These are phyloP conservation scores for Neofusicoccum ribis DNA, from an alignment of 2,329 filamentous ascomycete species.

Conservation along the genomic window DNA sequence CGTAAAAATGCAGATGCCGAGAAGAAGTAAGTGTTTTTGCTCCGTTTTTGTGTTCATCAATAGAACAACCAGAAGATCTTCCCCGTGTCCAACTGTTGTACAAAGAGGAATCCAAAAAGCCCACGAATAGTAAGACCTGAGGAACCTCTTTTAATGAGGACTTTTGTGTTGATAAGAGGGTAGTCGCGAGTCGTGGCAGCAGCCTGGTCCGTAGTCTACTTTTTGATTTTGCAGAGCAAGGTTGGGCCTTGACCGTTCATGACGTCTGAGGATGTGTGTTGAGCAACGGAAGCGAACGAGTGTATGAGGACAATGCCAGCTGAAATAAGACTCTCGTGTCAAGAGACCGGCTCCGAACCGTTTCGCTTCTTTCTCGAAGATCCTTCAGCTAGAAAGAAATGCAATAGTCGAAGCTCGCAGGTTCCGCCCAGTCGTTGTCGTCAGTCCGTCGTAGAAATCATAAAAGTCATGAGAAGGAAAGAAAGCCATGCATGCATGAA, in stretches of 20 bases:
- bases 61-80: not conserved
- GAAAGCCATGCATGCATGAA: not conserved
- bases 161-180: constrained; percentile 3
- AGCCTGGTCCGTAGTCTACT: constrained; percentile 2
- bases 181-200: not conserved
- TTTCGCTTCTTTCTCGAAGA: not conserved
- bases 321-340: constrained; percentile 3
- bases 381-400: not conserved
- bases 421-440: not conserved
- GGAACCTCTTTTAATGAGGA: not conserved
- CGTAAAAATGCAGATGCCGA: constrained; percentile 2
- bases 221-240: not conserved
- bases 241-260: not conserved
- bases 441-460: constrained; percentile 4
- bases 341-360: constrained; percentile 8
- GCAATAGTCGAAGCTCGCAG: constrained; percentile 4
- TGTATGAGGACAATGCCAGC: not conserved
- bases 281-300: not conserved
- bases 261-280: not conserved
- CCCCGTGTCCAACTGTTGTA: constrained; percentile 10
- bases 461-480: constrained; percentile 1
- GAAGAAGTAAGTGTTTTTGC: not conserved
- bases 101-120: constrained; percentile 1
- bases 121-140: not conserved
- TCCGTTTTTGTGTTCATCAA: not conserved